These are phyloP conservation scores for Botrytis aclada DNA, from an alignment of 2,329 filamentous ascomycete genomes.

Conservation along the genomic window DNA sequence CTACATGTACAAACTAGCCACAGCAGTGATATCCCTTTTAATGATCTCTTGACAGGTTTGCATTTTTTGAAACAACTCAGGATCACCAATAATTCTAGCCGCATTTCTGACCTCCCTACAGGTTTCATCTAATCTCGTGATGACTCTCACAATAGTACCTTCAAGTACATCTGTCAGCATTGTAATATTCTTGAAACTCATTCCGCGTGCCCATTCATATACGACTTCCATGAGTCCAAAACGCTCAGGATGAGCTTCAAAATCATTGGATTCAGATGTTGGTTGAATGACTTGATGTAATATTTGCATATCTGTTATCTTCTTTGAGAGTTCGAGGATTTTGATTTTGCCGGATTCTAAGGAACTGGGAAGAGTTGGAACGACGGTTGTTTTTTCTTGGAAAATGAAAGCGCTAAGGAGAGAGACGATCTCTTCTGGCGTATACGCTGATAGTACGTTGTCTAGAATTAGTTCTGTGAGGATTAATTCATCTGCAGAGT, in stretches of 20 bases:
- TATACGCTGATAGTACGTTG: conserved; percentile 92
- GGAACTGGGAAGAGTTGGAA: conserved; percentile 75
- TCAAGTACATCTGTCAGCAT: conserved; percentile 94
- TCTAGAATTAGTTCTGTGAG: conserved; percentile 94
- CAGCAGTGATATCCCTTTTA: conserved; percentile 89
- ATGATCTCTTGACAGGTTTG: conserved; percentile 96
- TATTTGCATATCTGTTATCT: conserved; percentile 86
- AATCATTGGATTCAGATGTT: conserved; percentile 88
- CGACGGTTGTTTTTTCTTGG: conserved; percentile 87
- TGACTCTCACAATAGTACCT: conserved; percentile 93
- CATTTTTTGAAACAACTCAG: conserved; percentile 93
- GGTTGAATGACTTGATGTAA: conserved; percentile 89
- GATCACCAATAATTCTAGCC: conserved; percentile 91
- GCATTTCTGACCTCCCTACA: conserved; percentile 98
- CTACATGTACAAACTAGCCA: conserved; percentile 84
- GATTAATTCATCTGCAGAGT: conserved; percentile 93
- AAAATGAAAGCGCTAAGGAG: conserved; percentile 94
- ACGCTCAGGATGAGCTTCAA: conserved; percentile 70
- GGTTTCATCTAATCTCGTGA: conserved; percentile 90
- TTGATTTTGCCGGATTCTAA: conserved; percentile 79
- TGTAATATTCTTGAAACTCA: conserved; percentile 98
- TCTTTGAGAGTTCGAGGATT: conserved; percentile 87
- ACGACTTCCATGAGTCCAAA: conserved; percentile 97
- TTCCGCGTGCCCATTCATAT: conserved; percentile 96
- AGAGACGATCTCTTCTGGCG: conserved; percentile 94